Percentiles rank a stretch among this genome's conserved stretches.
Conservation (phyloP, 2,329 filamentous ascomycete genomes). For the Purpureocillium takamizusanense region DNA sequence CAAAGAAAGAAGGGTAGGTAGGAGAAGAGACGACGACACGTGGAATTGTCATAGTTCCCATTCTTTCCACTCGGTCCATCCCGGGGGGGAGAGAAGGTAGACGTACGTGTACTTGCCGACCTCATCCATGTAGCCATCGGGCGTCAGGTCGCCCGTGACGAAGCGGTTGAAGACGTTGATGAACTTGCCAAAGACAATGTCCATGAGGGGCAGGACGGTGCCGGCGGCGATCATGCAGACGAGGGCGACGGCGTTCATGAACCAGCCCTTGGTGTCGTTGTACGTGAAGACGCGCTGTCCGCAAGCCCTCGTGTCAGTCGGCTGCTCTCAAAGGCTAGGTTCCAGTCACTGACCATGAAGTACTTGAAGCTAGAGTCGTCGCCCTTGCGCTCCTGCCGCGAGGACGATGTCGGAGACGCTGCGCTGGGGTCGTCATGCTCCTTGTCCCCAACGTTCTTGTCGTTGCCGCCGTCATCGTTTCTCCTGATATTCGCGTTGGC, state of each 20-base stretch:
- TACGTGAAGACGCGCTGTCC: conserved; percentile 27
- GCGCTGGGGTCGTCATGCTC: no score
- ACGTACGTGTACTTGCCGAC: conserved; percentile 36
- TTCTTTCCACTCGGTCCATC: no score
- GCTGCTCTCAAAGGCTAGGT: no score
- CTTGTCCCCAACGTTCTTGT: no score
- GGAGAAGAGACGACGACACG: no score
- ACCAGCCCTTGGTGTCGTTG: conserved; percentile 27
- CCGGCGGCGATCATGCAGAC: conserved; percentile 27
- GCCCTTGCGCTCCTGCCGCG: conserved; percentile 4
- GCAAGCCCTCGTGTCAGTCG: no score
- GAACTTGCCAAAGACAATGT: conserved; percentile 46
- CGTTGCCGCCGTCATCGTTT: no score
- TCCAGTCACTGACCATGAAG: conserved; percentile 15
- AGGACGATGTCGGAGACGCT: no score
- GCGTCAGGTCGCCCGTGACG: conserved; percentile 31
- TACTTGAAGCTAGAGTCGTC: conserved; percentile 15
- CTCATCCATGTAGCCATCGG: conserved; percentile 37
- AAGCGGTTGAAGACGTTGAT: conserved; percentile 50
- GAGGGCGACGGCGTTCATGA: conserved; percentile 23
- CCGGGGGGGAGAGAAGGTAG: neutral
- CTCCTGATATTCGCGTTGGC: neutral
- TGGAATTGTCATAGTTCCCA: no score
- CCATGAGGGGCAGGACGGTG: conserved; percentile 42
- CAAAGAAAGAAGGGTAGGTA: no score